A percentile compares a stretch with the other conserved stretches of the same genome.
Evolutionary conservation across 1,284 basidiomycete species (phyloP).

Genomic region (Xerocomus nothofagi): DNA sequence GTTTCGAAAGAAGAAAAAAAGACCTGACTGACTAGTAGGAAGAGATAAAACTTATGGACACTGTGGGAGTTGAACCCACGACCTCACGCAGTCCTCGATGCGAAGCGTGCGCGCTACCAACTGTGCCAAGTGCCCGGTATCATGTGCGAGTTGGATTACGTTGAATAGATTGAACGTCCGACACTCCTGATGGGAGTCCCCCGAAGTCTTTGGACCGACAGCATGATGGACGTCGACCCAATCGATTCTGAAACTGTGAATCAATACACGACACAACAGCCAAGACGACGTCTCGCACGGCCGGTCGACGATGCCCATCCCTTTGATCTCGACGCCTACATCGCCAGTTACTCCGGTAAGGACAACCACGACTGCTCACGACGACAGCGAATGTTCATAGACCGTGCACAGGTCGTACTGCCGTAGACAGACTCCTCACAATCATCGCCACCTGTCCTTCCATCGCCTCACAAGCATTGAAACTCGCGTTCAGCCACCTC

Average conservation of each 20-base stretch:
- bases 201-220: neutral
- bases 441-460: constrained; percentile 64
- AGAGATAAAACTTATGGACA: constrained; percentile 36
- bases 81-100: constrained; percentile 37
- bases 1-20: neutral
- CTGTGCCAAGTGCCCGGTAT: constrained; percentile 36
- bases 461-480: constrained; percentile 67
- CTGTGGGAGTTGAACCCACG: constrained; percentile 42
- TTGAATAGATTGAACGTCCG: no score
- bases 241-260: constrained; percentile 28
- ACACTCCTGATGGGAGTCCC: constrained; percentile 10
- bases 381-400: neutral
- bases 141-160: no score
- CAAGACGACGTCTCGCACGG: constrained; percentile 26
- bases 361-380: neutral
- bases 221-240: constrained; percentile 33
- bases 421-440: constrained; percentile 66
- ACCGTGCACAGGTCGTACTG: constrained; percentile 55
- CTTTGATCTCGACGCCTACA: constrained; percentile 69
- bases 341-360: constrained; percentile 35
- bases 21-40: neutral
- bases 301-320: constrained; percentile 73
- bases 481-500: constrained; percentile 61
- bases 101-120: constrained; percentile 43
- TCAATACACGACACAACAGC: constrained; percentile 7